Percentiles rank a stretch among this genome's conserved stretches.
Evolutionary conservation across 441 rosid species (phyloP).

Genomic region (Bocquillonia castaneifolia): DNA sequence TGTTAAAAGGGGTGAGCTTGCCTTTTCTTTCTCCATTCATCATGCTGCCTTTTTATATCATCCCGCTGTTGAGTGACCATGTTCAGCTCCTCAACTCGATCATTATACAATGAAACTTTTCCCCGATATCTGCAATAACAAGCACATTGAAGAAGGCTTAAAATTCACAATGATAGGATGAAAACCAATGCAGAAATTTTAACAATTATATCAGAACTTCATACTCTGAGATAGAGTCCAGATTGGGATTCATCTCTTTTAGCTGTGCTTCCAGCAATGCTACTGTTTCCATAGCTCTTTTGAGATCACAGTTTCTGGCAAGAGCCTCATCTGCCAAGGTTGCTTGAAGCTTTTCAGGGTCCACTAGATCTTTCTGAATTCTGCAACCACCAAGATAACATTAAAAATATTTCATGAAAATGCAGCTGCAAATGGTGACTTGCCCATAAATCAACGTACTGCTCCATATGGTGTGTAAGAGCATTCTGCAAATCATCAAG

Average conservation of each 20-base stretch:
- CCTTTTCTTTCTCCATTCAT: constrained; percentile 91
- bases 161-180: constrained; percentile 1
- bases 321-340: constrained; percentile 55
- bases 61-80: constrained; percentile 75
- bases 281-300: constrained; percentile 72
- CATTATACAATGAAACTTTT: constrained; percentile 69
- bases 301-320: constrained; percentile 52
- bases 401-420: constrained; percentile 23
- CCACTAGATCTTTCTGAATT: constrained; percentile 87
- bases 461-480: constrained; percentile 70
- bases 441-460: constrained; percentile 48
- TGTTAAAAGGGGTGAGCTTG: constrained; percentile 17
- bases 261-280: constrained; percentile 78
- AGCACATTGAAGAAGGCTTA: constrained; percentile 21
- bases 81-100: constrained; percentile 79
- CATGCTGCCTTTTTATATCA: constrained; percentile 75
- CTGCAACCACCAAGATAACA: constrained; percentile 41
- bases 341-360: constrained; percentile 81
- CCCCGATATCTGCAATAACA: constrained; percentile 52
- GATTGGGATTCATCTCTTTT: constrained; percentile 93
- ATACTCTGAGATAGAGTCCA: constrained; percentile 93
- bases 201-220: constrained; percentile 22
- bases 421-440: neutral
- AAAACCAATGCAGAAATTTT: neutral
- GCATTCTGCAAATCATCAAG: constrained; percentile 72